Evolutionary conservation across 2,329 filamentous ascomycete genomes (phyloP), one percentile per base, ranked within the genome.

Genomic region (Ophiostoma piceae): DNA sequence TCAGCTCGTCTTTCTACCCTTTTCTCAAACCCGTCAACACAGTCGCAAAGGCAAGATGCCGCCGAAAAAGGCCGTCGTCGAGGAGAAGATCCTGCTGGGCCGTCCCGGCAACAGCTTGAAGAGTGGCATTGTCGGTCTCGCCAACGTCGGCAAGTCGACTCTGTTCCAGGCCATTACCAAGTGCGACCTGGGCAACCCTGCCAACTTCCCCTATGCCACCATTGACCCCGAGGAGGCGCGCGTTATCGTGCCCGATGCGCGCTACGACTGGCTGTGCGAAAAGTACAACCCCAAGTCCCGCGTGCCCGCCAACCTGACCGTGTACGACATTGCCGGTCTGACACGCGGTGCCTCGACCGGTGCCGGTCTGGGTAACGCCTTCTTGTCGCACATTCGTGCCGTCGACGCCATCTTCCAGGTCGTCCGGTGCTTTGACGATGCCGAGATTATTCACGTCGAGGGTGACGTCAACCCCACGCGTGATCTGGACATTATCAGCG

Each of bases 121-220:
- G 88, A 97, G 92, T 85, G 96, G 95, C 84, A 99, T 99, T 88
- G 95, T 99, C 82, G 95, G 95, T 83, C 89, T 99, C 78, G 95
- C 95, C 81, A 99, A 99, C 82, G 96, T 99, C 76, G 95, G 95
- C 82, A 99, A 99, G 85, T 99, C 95, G 75, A 99, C 96, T 43
- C 89, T 99, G 77, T 99, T 99, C 88, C 96, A 99, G 85, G 93
- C 95, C 79, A 97, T 99, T 82, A 99, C 95, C 79, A 98, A 97
- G 86, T 97, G 91, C 82, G 88, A 89, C 74, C 90, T 99, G 77
- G 95, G 96, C 83, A 99, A 98, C 84, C 96, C 96, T 77, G 95
- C 95, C 84, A 99, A 99, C 84, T 99, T 98, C 80, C 95, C 95
- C 70, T 99, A 96, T 85, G 95, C 95, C 79, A 99, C 95, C 77